phyloP scores from a whole-genome alignment of 2,329 filamentous ascomycete genomes.

The Pseudogymnoascus sp. region DNA sequence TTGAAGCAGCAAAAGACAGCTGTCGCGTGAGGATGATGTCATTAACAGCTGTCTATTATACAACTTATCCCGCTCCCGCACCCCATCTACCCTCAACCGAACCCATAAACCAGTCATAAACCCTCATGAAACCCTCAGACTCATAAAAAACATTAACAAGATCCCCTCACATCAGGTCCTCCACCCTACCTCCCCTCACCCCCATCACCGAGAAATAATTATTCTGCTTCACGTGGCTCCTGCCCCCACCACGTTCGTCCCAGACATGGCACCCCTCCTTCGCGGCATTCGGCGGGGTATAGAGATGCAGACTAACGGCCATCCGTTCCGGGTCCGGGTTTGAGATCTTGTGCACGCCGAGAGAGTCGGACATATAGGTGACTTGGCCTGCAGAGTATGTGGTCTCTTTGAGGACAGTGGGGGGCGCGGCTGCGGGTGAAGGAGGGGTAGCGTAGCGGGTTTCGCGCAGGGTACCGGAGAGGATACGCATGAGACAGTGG shows the following conservation, averaged over 20 bases:
- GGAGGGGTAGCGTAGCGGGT: constrained; percentile 58
- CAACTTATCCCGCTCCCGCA: background rate
- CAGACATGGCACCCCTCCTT: constrained; percentile 76
- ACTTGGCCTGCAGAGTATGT: constrained; percentile 64
- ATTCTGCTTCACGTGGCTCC: constrained; percentile 60
- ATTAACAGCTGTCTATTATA: background rate
- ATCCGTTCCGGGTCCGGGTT: constrained; percentile 64
- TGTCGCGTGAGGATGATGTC: background rate
- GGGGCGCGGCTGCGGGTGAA: constrained; percentile 42
- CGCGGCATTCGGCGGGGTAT: constrained; percentile 83
- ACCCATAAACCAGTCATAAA: background rate
- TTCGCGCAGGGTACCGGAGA: constrained; percentile 71
- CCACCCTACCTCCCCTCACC: background rate
- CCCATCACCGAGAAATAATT: constrained; percentile 55
- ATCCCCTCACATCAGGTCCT: background rate
- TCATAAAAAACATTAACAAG: background rate
- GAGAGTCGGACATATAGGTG: constrained; percentile 84
- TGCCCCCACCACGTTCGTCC: constrained; percentile 65
- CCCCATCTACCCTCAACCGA: background rate
- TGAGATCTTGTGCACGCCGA: constrained; percentile 75
- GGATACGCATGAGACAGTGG: constrained; percentile 86
- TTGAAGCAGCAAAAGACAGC: background rate
- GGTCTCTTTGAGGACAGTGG: constrained; percentile 57
- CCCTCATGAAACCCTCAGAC: background rate
- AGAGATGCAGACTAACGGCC: constrained; percentile 80